phyloP scores from a whole-genome alignment of 2,329 filamentous ascomycete genomes.

The Monilinia fructicola region DNA sequence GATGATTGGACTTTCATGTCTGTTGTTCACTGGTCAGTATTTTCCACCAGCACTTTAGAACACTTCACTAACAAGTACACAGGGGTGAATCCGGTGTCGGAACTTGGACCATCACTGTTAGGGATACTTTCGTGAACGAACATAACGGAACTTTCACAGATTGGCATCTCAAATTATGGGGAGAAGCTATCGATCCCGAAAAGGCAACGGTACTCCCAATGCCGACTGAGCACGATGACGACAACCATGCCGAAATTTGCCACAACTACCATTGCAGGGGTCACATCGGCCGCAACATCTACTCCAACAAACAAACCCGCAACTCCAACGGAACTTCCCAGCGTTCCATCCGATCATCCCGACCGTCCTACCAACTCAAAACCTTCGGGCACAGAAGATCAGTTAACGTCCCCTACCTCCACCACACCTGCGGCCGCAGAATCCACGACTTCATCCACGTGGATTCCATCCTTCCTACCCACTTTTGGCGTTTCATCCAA shows the following conservation, averaged over 20 bases:
- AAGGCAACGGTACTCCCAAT: conserved; percentile 76
- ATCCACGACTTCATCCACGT: conserved; percentile 43
- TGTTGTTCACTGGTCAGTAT: conserved; percentile 83
- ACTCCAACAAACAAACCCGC: conserved; percentile 46
- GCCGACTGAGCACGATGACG: conserved; percentile 79
- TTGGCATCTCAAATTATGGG: conserved; percentile 94
- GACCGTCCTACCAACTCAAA: conserved; percentile 57
- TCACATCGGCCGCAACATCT: conserved; percentile 44
- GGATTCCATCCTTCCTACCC: conserved; percentile 83
- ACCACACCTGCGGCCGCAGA: conserved; percentile 37
- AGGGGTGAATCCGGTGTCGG: conserved; percentile 88
- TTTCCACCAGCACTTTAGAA: background rate
- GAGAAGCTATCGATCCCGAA: conserved; percentile 74
- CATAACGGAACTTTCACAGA: conserved; percentile 78
- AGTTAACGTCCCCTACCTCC: conserved; percentile 27
- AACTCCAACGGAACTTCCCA: conserved; percentile 34
- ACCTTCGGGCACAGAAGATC: conserved; percentile 34
- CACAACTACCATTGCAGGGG: conserved; percentile 60
- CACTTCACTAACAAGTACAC: conserved; percentile 40
- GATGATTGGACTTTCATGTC: conserved; percentile 99
- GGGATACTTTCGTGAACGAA: conserved; percentile 77
- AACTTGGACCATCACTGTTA: conserved; percentile 87
- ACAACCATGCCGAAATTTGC: conserved; percentile 70
- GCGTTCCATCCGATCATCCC: conserved; percentile 61
- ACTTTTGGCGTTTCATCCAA: conserved; percentile 85